These are phyloP conservation scores for Periconia macrospinosa DNA, from an alignment of 2,329 filamentous ascomycete species.

Conservation along the genomic window DNA sequence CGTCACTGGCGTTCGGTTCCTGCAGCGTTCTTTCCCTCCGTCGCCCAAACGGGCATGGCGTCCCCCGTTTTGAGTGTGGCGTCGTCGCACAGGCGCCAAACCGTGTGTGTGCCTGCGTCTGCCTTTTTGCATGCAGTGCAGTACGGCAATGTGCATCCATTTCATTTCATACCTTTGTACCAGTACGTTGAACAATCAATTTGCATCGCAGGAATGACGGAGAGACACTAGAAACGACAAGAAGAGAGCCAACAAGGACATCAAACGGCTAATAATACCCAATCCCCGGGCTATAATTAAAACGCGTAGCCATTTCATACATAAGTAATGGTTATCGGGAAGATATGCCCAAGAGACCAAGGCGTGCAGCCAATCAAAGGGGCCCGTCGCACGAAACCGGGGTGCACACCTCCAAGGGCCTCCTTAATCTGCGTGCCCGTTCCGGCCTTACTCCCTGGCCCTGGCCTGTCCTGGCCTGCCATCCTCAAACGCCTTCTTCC, in stretches of 20 bases:
- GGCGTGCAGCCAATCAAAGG: slow-evolving; percentile 1
- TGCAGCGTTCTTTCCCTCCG: background rate
- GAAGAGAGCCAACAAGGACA: no score
- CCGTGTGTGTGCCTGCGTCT: background rate
- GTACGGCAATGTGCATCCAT: no score
- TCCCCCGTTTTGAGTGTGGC: background rate
- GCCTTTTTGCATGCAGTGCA: no score
- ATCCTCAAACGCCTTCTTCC: slow-evolving; percentile 17
- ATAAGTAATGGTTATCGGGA: background rate
- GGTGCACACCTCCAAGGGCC: slow-evolving; percentile 9
- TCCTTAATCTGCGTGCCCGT: slow-evolving; percentile 28
- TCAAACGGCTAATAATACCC: no score
- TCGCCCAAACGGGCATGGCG: no score
- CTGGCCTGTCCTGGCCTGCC: background rate
- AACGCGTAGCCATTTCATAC: no score
- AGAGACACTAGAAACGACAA: no score
- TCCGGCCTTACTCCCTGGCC: no score
- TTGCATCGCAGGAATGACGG: no score
- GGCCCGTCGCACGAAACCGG: background rate
- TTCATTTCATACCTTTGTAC: no score
- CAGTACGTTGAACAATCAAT: no score
- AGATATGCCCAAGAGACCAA: background rate
- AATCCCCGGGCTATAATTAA: no score
- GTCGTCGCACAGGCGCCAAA: background rate
- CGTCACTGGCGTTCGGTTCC: background rate